Base-by-base conservation (phyloP, 2,329 filamentous ascomycete species). In the Microdochium trichocladiopsis region DNA sequence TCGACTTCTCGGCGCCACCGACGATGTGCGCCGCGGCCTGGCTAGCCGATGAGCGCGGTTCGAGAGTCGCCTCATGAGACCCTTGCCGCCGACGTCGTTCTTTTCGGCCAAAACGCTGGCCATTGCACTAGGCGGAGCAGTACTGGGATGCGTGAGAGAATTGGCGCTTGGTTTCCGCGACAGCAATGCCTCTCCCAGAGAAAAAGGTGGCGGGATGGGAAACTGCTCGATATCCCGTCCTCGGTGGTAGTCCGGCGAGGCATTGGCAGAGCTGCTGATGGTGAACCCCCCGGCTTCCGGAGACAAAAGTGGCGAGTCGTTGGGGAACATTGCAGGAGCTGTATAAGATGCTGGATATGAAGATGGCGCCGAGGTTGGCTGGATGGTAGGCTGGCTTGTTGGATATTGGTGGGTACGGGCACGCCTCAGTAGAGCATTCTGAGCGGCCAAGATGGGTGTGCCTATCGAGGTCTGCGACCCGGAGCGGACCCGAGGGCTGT, bases 61-160 rank as follows among this genome's bases (percentile, higher is more conserved):
- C 28, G 94, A 97, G 22, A 96, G 74, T 56, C 92, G 83, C 56
- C 94, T 84, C 59, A 97, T 95, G 52, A 97, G 70, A 50, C 68
- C 71, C 61, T 75, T 77, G 49, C 79, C 79, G 41, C 62, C 62
- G 4, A 56, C 49, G 51, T 56, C 56, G 31, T 47, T 63, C 57
- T 56, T 59, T 51, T 55, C 58, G 52, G 49, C 63, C 51, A 66
- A 56, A 37, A 69, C 66, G 52, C 79, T 76, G 14, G 72, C 69
- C 62, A 77, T 69, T 41, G 86, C 80, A 33, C 79, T 81, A 61
- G 83, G 82, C 63, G 75, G 78, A 49, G 75, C 68, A 23, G 74
- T 71, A 53, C 82, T 65, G 50, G 78, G 77, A 55, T 88, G 84
- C 48, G 79, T 81, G 62, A 89, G 80, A 5, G 87, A 84, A 59